A percentile compares a stretch with the other conserved stretches of the same genome.
Evolutionary conservation across 768 basidiomycete genomes (phyloP).

Genomic region (Tulasnella sp.): DNA sequence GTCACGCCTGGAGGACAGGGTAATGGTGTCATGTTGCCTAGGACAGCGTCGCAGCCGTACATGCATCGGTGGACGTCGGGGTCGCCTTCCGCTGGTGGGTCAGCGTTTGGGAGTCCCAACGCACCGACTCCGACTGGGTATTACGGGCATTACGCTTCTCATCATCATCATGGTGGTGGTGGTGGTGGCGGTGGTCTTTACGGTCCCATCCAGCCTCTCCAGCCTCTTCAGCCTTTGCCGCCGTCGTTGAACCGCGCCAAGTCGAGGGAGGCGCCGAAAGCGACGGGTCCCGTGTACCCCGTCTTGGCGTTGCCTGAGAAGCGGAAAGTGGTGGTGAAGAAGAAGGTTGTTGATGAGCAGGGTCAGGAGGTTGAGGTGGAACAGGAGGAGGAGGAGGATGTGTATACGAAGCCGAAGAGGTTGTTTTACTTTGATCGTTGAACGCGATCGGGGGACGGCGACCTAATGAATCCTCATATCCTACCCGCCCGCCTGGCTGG

Average conservation of each 20-base stretch:
- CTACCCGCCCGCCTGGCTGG: neutral
- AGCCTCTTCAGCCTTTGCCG: neutral
- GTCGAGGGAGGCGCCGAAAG: neutral
- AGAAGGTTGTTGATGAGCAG: neutral
- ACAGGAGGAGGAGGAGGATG: slow-evolving; percentile 9
- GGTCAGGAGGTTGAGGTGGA: neutral
- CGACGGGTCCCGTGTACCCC: neutral
- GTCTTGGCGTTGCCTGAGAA: neutral
- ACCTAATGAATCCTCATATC: neutral
- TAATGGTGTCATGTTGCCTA: neutral
- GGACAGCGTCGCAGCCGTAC: slow-evolving; percentile 8
- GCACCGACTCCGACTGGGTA: neutral
- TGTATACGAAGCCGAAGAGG: slow-evolving; percentile 4
- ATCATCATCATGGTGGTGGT: neutral
- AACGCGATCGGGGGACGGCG: neutral
- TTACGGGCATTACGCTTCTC: neutral
- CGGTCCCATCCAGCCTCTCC: neutral
- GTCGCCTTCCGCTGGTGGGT: neutral
- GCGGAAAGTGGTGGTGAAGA: slow-evolving; percentile 1
- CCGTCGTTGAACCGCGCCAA: neutral
- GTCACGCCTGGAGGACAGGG: no score
- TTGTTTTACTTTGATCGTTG: slow-evolving; percentile 13
- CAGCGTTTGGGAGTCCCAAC: slow-evolving; percentile 1
- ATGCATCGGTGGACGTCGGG: neutral
- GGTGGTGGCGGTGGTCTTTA: neutral